These are phyloP conservation scores for Fistulifera solaris DNA, from an alignment of 108 stramenopile species.

Conservation along the genomic window DNA sequence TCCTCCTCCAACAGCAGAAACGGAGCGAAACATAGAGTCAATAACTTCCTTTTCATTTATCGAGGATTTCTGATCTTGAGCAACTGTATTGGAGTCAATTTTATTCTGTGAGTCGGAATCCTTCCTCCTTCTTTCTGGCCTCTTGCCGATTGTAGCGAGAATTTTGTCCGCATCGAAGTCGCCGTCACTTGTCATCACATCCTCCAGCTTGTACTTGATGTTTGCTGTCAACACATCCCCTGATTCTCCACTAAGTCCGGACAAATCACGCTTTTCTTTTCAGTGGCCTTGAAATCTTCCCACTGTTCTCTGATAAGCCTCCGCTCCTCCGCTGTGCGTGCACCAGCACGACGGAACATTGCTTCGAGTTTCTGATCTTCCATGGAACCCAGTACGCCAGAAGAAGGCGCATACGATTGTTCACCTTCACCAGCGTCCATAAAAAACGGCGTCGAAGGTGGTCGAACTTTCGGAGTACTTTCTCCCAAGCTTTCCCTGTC, in stretches of 20 bases:
- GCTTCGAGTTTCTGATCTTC: slow-evolving; percentile 58
- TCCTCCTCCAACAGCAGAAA: slow-evolving; percentile 43
- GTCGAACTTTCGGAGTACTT: slow-evolving; percentile 9
- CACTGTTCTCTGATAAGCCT: slow-evolving; percentile 43
- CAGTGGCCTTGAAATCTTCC: slow-evolving; percentile 45
- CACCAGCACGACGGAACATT: slow-evolving; percentile 43
- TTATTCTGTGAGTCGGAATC: not conserved
- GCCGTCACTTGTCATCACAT: slow-evolving; percentile 18
- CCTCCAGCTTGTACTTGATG: slow-evolving; percentile 20
- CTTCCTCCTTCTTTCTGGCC: slow-evolving; percentile 20
- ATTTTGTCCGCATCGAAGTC: slow-evolving; percentile 44
- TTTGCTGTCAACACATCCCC: slow-evolving; percentile 17
- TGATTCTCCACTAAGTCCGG: slow-evolving; percentile 18
- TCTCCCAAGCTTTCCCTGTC: slow-evolving; percentile 3
- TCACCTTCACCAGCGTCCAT: slow-evolving; percentile 4
- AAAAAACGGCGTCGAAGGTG: slow-evolving; percentile 51
- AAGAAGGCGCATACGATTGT: not conserved
- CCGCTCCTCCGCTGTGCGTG: slow-evolving; percentile 46
- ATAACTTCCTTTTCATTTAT: slow-evolving; percentile 35
- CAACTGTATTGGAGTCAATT: not conserved
- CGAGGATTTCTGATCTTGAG: slow-evolving; percentile 12
- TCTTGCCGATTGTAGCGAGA: slow-evolving; percentile 30
- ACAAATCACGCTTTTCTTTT: slow-evolving; percentile 29
- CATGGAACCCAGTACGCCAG: slow-evolving; percentile 37
- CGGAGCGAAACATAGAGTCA: slow-evolving; percentile 39